phyloP scores from a whole-genome alignment of 1,284 basidiomycete genomes.

The Stereum hirsutum region DNA sequence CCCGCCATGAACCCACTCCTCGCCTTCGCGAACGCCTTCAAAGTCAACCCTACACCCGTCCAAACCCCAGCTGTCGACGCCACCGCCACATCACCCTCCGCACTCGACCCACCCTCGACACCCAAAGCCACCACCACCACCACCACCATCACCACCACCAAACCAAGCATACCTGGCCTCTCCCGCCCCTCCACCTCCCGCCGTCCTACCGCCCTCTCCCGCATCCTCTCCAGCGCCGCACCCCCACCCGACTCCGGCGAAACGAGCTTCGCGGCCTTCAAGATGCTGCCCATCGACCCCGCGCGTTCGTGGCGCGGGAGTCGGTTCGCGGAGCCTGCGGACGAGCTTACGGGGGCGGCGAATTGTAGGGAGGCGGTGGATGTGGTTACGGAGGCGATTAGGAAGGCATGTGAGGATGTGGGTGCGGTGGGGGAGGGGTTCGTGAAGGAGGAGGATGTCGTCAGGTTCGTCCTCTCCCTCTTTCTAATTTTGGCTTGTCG shows the following conservation, averaged over 20 bases:
- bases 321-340: conserved; percentile 46
- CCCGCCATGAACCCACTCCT: too few species aligned
- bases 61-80: conserved; percentile 1
- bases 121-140: too few species aligned
- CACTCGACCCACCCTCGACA: conserved; percentile 6
- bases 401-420: conserved; percentile 56
- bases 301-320: conserved; percentile 43
- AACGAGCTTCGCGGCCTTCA: conserved; percentile 61
- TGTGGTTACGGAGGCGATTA: conserved; percentile 63
- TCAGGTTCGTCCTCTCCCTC: conserved; percentile 46
- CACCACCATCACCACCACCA: too few species aligned
- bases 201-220: conserved; percentile 18
- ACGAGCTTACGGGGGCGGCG: conserved; percentile 49
- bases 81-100: too few species aligned
- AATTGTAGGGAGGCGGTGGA: conserved; percentile 75
- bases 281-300: conserved; percentile 64
- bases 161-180: too few species aligned
- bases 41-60: conserved; percentile 5
- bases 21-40: too few species aligned
- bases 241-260: conserved; percentile 19
- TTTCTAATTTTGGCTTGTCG: conserved; percentile 3
- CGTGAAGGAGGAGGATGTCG: conserved; percentile 64
- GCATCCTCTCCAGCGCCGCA: conserved; percentile 25
- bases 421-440: conserved; percentile 40
- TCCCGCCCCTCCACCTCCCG: conserved; percentile 10